Evolutionary conservation across 176 grass and related monocot genomes (phyloP).

Genomic region (Chloris gayana): DNA sequence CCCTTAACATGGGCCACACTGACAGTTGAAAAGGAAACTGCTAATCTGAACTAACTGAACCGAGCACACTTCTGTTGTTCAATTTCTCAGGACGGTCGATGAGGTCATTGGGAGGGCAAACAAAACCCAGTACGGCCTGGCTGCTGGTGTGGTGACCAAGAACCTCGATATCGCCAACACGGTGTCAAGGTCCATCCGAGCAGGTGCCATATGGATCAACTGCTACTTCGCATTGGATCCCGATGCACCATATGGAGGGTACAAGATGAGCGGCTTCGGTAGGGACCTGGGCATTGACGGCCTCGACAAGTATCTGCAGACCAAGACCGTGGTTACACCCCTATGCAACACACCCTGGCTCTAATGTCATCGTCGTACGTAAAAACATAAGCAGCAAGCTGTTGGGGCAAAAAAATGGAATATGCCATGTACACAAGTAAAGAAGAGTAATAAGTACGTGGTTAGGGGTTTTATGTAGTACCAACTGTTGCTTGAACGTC

Average conservation of each 20-base stretch:
- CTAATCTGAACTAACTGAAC: too few relatives aligned
- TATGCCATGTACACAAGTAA: too few relatives aligned
- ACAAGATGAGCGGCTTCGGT: constrained; percentile 81
- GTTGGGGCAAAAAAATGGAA: too few relatives aligned
- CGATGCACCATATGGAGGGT: constrained; percentile 66
- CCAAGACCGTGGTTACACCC: constrained; percentile 46
- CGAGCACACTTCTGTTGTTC: too few relatives aligned
- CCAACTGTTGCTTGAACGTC: too few relatives aligned
- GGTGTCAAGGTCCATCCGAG: constrained; percentile 57
- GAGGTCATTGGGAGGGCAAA: constrained; percentile 78
- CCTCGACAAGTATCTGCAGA: constrained; percentile 83
- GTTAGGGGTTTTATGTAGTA: too few relatives aligned
- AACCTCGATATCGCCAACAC: constrained; percentile 64
- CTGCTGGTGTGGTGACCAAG: constrained; percentile 72
- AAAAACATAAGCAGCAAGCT: too few relatives aligned
- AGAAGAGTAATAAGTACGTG: too few relatives aligned
- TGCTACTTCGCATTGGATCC: constrained; percentile 70
- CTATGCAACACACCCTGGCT: too few relatives aligned
- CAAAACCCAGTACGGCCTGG: constrained; percentile 71
- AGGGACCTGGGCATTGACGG: constrained; percentile 72
- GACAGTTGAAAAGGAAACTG: too few relatives aligned
- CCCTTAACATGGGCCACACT: too few relatives aligned
- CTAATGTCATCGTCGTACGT: too few relatives aligned
- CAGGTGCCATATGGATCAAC: constrained; percentile 73
- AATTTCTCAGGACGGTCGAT: constrained; percentile 59